Base-by-base conservation (phyloP, 805 yeast species). In the Kazachstania taianensis region DNA sequence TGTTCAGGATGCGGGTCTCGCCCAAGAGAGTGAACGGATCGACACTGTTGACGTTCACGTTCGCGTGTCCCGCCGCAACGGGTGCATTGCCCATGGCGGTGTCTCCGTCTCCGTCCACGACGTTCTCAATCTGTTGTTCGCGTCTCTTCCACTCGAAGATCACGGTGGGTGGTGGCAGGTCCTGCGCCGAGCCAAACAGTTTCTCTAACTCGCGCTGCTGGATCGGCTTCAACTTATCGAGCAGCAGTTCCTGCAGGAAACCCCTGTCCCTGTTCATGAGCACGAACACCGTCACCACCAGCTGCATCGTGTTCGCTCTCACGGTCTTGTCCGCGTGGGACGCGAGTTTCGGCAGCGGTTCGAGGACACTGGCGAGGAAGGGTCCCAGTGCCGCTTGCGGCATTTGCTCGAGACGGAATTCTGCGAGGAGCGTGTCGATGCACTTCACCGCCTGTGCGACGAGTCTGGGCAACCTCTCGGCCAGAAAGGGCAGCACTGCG, bases 301-400 rank as follows among this genome's bases (percentile, higher is more conserved):
- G 63, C 29, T 67, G 65, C 5, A 78, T 69, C 2, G 96, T 74
- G 52, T 82, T 94, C 1, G 76, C 72, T 51, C 98, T 72, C 6
- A 92, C 96, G 37, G 73, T 82, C 43, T 72, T 74, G 59, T 92
- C 97, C 1, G 94, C 83, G 57, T 87, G 94, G 3, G 74, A 78
- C 51, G 85, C 85, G 33, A 86, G 57, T 46, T 75, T 78, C 1
- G 84, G 75, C 22, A 92, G 59, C 68, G 8, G 89, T 77, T 33
- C 74, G 59, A 28, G 77, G 65, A 7, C 73, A 41, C 31, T 36
- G 22, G 30, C 22, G 13, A 44, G 26, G 10, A 37, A 30, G 9
- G n/a, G 22, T 12, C 31, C 16, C 8, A 41, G 18, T 5, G 18
- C 5, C 4, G 10, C 8, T 10, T 33, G 20, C 2, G 41, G 28